Conservation (phyloP, 164 flowering plant species). For the Paratinospora sagittata region DNA sequence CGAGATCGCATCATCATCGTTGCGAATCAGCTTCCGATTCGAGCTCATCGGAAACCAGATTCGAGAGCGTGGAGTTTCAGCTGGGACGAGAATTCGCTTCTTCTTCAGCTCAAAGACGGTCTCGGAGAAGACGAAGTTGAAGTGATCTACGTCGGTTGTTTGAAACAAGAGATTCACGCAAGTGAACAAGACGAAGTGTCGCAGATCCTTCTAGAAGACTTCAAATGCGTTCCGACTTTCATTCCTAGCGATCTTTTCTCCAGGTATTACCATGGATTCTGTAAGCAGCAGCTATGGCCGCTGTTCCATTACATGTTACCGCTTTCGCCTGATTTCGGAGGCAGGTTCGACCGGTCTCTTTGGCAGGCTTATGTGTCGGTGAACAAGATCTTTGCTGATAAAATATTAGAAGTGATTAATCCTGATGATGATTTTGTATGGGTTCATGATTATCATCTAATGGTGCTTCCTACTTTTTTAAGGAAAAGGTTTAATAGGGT, state of each 20-base stretch:
- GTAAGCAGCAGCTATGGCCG: constrained; percentile 20
- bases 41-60: constrained; percentile 3
- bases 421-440: constrained; percentile 20
- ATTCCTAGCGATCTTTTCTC: constrained; percentile 15
- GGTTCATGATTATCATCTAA: constrained; percentile 23
- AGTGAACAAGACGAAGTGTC: constrained; percentile 21
- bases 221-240: constrained; percentile 20
- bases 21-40: constrained; percentile 17
- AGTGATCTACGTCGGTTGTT: constrained; percentile 15
- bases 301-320: constrained; percentile 23
- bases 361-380: constrained; percentile 21
- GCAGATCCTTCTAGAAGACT: constrained; percentile 7
- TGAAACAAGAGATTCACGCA: constrained; percentile 12
- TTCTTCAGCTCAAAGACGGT: constrained; percentile 17
- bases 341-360: constrained; percentile 18
- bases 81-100: constrained; percentile 16
- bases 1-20: constrained; percentile 13
- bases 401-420: constrained; percentile 19
- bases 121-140: constrained; percentile 13
- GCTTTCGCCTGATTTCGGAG: constrained; percentile 16
- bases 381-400: constrained; percentile 23
- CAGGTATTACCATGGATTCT: constrained; percentile 18
- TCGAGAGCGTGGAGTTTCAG: constrained; percentile 12
- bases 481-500: constrained; percentile 19
- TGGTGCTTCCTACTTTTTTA: constrained; percentile 18